Evolutionary conservation across 169 alveolate genomes (phyloP).

Genomic region (Eimeria sp.): DNA sequence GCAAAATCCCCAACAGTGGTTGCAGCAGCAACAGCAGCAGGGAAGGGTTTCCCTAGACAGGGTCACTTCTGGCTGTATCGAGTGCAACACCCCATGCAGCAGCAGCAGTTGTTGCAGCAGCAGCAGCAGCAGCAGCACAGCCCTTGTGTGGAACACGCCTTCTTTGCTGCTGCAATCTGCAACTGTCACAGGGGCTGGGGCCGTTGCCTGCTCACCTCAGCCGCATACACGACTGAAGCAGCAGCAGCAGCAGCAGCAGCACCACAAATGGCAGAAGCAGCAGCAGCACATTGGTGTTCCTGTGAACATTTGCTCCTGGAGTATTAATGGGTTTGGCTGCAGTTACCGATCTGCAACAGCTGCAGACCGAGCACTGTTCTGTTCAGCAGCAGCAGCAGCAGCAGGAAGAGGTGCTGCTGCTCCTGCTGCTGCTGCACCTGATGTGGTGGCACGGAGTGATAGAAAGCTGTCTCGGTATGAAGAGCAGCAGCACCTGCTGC

Average conservation of each 20-base stretch:
- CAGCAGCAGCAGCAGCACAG: no score
- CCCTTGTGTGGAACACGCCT: not conserved
- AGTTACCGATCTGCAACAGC: not conserved
- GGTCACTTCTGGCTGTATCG: not conserved
- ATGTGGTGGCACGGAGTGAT: no score
- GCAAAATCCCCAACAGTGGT: not conserved
- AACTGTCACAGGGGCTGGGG: not conserved
- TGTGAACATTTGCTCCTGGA: not conserved
- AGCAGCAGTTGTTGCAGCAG: no score
- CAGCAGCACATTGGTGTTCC: not conserved
- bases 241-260: not conserved
- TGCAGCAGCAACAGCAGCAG: not conserved
- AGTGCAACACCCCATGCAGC: no score
- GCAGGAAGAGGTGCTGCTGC: not conserved
- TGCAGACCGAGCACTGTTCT: not conserved
- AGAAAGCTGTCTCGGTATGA: no score
- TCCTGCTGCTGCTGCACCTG: no score
- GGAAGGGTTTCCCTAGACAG: not conserved
- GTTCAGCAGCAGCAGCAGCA: not conserved
- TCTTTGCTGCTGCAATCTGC: not conserved
- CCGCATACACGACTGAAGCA: not conserved
- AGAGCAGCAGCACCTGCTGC: no score
- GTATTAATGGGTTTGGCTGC: not conserved
- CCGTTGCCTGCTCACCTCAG: not conserved
- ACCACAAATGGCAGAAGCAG: conserved; percentile 27